Evolutionary conservation across 257 asterid species (phyloP).

Genomic region (Craterostigma plantagineum): DNA sequence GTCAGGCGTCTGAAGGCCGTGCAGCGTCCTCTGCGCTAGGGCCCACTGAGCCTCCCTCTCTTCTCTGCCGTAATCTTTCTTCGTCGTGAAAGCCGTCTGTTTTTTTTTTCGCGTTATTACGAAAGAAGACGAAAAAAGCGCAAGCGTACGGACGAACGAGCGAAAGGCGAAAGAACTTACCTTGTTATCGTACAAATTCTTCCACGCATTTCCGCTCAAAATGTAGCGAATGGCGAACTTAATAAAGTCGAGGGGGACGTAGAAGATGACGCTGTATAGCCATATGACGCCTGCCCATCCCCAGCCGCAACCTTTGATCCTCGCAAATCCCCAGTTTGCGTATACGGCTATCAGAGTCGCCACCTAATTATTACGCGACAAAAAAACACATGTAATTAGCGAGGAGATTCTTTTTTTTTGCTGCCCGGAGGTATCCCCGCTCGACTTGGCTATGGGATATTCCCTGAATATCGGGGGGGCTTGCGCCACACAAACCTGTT

Average conservation of each 20-base stretch:
- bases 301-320: conserved; percentile 80
- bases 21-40: conserved; percentile 83
- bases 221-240: conserved; percentile 66
- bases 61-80: conserved; percentile 80
- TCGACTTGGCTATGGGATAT: too few relatives aligned
- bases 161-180: too few relatives aligned
- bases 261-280: conserved; percentile 53
- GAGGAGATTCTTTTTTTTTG: too few relatives aligned
- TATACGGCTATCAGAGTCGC: conserved; percentile 42
- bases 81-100: conserved; percentile 85
- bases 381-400: too few relatives aligned
- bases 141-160: too few relatives aligned
- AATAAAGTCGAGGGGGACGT: conserved; percentile 61
- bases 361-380: too few relatives aligned
- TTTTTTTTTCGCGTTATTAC: too few relatives aligned
- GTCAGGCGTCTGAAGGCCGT: conserved; percentile 81
- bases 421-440: too few relatives aligned
- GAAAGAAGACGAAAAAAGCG: background rate
- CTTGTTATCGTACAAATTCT: conserved; percentile 64
- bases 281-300: conserved; percentile 97
- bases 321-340: conserved; percentile 81
- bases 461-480: too few relatives aligned
- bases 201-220: conserved; percentile 87
- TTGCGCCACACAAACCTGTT: too few relatives aligned
- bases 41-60: conserved; percentile 98